Evolutionary conservation across 768 basidiomycete genomes (phyloP).

Genomic region (Tulasnella sp.): DNA sequence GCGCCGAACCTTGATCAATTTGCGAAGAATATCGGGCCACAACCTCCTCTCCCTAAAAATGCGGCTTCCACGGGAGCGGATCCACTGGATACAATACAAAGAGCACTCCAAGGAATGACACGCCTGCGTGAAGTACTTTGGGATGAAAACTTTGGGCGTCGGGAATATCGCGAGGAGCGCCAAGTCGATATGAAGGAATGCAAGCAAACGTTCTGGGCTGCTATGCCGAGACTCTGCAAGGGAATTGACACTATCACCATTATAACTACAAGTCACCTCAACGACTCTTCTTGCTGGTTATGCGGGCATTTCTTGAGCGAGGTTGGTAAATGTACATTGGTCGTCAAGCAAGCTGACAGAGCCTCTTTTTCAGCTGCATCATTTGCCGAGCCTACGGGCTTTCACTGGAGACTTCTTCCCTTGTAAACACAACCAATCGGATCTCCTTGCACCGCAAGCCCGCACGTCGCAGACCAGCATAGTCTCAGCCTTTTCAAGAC

Average conservation of each 20-base stretch:
- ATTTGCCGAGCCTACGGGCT: background rate
- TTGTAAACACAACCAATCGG: background rate
- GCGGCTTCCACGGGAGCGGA: background rate
- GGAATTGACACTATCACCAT: background rate
- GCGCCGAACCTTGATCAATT: background rate
- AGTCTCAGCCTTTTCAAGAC: background rate
- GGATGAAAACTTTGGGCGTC: background rate
- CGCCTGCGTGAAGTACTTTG: background rate
- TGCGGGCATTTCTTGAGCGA: background rate
- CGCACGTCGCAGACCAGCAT: background rate
- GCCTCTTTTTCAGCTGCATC: background rate
- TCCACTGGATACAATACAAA: background rate
- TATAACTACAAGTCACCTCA: background rate
- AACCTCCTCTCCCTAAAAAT: background rate
- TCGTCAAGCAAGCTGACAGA: background rate
- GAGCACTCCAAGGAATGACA: background rate
- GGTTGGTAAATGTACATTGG: background rate
- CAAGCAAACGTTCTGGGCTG: background rate
- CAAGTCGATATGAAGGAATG: background rate
- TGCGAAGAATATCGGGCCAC: background rate
- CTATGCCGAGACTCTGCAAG: background rate
- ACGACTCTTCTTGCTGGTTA: background rate
- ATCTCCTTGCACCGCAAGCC: background rate
- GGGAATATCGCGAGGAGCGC: background rate
- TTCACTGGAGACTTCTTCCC: background rate